phyloP scores from a whole-genome alignment of 371 early-diverging fungal species.

The Mortierella sp. region DNA sequence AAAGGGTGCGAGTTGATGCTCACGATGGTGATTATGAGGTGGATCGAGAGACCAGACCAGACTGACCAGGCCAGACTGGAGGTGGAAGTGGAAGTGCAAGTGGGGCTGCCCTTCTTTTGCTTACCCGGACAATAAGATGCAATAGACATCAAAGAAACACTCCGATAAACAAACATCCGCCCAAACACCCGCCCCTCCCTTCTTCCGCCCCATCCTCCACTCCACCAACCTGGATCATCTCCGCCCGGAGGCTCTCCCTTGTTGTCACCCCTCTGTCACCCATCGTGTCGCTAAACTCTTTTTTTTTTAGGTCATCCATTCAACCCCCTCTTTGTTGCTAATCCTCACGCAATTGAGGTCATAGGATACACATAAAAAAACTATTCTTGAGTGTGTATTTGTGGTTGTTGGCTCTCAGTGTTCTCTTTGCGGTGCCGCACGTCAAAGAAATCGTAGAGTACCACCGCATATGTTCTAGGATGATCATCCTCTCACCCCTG shows the following conservation, averaged over 20 bases:
- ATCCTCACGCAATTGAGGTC: background rate
- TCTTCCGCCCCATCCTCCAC: background rate
- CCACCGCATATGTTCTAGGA: background rate
- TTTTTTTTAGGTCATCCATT: background rate
- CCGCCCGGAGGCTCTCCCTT: background rate
- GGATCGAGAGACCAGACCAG: too few relatives aligned
- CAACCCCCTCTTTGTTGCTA: background rate
- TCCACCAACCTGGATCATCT: background rate
- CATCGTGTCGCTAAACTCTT: background rate
- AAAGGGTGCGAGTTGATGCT: too few relatives aligned
- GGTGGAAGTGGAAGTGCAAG: too few relatives aligned
- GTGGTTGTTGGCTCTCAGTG: background rate
- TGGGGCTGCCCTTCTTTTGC: too few relatives aligned
- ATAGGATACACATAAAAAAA: background rate
- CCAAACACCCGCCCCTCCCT: background rate
- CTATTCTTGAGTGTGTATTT: background rate
- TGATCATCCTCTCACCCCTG: background rate
- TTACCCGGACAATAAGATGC: too few relatives aligned
- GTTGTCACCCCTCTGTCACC: background rate
- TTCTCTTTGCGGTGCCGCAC: background rate
- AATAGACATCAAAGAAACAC: too few relatives aligned
- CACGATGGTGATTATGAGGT: too few relatives aligned
- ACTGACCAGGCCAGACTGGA: too few relatives aligned
- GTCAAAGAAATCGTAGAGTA: too few relatives aligned
- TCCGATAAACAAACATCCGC: too few relatives aligned